Evolutionary conservation across 78 protist species (phyloP), one percentile per base, ranked within the genome.

Genomic region (Isochrysis galbana): DNA sequence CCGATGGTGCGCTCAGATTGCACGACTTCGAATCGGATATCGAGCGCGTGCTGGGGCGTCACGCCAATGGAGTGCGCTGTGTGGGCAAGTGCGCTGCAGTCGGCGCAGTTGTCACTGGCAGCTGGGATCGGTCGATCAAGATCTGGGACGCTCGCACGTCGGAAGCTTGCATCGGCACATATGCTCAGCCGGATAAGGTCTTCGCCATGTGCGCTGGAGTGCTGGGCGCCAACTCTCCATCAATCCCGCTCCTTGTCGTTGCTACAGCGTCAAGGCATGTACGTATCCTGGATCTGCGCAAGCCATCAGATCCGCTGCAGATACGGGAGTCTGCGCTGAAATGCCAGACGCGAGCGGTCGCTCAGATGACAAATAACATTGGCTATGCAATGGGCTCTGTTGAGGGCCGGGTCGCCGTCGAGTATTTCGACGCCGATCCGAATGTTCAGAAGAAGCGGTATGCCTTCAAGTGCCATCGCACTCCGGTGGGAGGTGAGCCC

Each of bases 401-500:
- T 21, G 98, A 97, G 23, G 99, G 99, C 19, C 91, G 99, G n/a
- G 96, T 97, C 2, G 97, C 97, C 14, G 92, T 98, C 86, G 99
- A 98, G 90, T 98, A 93, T 54, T 91, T 98, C 45, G 98, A 97
- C 42, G 47, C 89, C 22, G 7, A 78, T 0, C 38, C 46, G 23
- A 95, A 72, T 3, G 48, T 39, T 5, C 97, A 96, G 82, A 67
- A 72, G 47, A 74, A 80, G 39, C 91, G 94, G 89, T 98, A 93
- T 41, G 99, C 98, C 69, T 98, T 98, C 96, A 97, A 97, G 69
- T 97, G 98, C 93, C 98, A 97, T 74, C 89, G 98, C n/a, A 21
- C 29, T 17, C 36, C 74, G 25, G 67, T 32, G 47, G 93, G 87
- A 17, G n/a, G n/a, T n/a, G n/a, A n/a, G n/a, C n/a, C n/a, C n/a